Evolutionary conservation across 352 stramenopile genomes (phyloP).

Genomic region (Globisporangium parvum): DNA sequence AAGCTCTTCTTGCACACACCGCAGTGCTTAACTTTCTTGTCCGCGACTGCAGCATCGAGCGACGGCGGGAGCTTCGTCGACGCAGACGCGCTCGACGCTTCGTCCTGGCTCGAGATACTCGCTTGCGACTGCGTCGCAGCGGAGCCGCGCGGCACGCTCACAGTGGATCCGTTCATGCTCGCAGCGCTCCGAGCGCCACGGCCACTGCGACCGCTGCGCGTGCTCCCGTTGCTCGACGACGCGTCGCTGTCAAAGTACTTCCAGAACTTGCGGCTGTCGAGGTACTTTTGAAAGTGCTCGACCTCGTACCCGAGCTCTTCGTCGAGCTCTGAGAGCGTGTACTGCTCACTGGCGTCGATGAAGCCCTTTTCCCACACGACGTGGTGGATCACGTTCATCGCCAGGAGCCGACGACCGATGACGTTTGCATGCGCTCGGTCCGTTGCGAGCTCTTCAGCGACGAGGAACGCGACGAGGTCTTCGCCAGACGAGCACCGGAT

Average conservation of each 20-base stretch:
- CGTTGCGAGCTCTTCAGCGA: slow-evolving; percentile 38
- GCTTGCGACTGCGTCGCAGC: slow-evolving; percentile 7
- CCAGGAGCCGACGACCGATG: slow-evolving; percentile 54
- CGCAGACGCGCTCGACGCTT: not conserved
- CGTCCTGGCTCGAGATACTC: slow-evolving; percentile 7
- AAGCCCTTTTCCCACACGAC: slow-evolving; percentile 84
- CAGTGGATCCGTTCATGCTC: slow-evolving; percentile 16
- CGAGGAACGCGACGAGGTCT: slow-evolving; percentile 63
- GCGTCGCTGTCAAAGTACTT: slow-evolving; percentile 53
- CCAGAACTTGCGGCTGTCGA: slow-evolving; percentile 80
- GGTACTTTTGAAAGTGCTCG: slow-evolving; percentile 75
- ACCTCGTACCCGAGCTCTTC: slow-evolving; percentile 57
- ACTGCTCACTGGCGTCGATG: slow-evolving; percentile 68
- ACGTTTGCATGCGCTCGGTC: slow-evolving; percentile 47
- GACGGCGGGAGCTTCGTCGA: slow-evolving; percentile 3
- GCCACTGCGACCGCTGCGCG: slow-evolving; percentile 9
- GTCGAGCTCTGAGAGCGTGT: slow-evolving; percentile 54
- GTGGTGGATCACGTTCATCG: slow-evolving; percentile 84
- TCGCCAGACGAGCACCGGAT: slow-evolving; percentile 64
- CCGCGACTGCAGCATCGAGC: slow-evolving; percentile 8
- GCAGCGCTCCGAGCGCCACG: slow-evolving; percentile 18
- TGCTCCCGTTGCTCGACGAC: slow-evolving; percentile 17
- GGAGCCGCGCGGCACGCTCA: slow-evolving; percentile 7
- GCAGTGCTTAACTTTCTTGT: slow-evolving; percentile 71
- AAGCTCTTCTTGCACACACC: slow-evolving; percentile 80